Percentiles rank a stretch among this genome's conserved stretches.
Conservation (phyloP, 1,284 basidiomycete genomes). For the Pascua guehoae region DNA sequence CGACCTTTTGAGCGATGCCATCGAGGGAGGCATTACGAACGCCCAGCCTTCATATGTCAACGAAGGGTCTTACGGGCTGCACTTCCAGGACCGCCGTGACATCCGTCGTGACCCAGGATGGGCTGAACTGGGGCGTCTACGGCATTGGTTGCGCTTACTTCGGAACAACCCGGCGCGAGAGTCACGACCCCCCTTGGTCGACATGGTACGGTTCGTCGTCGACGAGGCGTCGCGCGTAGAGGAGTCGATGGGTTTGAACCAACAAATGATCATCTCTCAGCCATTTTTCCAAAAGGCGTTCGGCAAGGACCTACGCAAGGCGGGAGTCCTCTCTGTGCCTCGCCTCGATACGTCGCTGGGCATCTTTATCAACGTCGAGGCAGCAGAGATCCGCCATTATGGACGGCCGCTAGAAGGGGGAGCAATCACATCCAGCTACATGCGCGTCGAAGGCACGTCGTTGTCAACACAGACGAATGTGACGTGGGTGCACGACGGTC, state of each 20-base stretch:
- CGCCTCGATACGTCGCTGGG: constrained; percentile 10
- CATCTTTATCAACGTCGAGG: constrained; percentile 21
- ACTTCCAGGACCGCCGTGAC: constrained; percentile 35
- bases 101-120: constrained; percentile 41
- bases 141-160: constrained; percentile 31
- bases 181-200: background rate
- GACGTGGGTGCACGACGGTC: constrained; percentile 19
- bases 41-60: constrained; percentile 31
- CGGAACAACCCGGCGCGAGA: background rate
- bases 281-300: constrained; percentile 33
- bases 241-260: constrained; percentile 22
- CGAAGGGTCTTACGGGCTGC: constrained; percentile 38
- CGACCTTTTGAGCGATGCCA: constrained; percentile 21
- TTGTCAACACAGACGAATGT: background rate
- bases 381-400: constrained; percentile 22
- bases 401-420: constrained; percentile 23
- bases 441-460: constrained; percentile 10
- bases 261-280: constrained; percentile 24
- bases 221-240: constrained; percentile 23
- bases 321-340: constrained; percentile 7
- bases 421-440: constrained; percentile 17
- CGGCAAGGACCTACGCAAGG: constrained; percentile 12
- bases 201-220: constrained; percentile 24
- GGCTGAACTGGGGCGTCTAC: constrained; percentile 35
- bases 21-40: constrained; percentile 4